Base-by-base conservation (phyloP, 768 basidiomycete species). In the Clathrus columnatus region DNA sequence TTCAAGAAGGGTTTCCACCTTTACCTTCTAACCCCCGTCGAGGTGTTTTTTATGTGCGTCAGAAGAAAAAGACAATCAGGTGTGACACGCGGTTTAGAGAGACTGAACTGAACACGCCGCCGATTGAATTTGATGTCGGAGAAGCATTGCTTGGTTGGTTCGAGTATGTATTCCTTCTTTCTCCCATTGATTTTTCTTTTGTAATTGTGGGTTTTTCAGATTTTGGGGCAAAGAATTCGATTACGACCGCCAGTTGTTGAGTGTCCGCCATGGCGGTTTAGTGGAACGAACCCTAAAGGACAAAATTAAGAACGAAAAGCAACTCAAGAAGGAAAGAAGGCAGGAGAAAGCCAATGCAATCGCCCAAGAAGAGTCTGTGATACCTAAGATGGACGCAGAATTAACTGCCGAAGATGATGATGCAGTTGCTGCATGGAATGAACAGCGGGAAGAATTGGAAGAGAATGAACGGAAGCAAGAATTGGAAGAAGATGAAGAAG, bases 171-270 rank as follows among this genome's bases (percentile, higher is more conserved):
- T n/a, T n/a, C n/a, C n/a, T n/a, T 36, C 45, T 56, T 16, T 48
- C 46, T n/a, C 55, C 29, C 14, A 45, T 54, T 36, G 29, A 29
- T 54, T 57, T 42, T 20, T 44, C 32, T n/a, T 29, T 10, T 50
- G 30, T n/a, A 11, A 44, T 6, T 16, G 17, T 53, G 21, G 18
- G n/a, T 53, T 16, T 41, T 50, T 18, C 57, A 81, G 80, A 28
- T 79, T 72, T 61, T 82, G 76, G 76, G 70, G 64, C 5, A 11
- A 64, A 24, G 68, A 70, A 28, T 75, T 75, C 53, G 51, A 71
- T 4, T 74, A 73, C 56, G 48, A 52, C 0, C 50, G 53, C 5
- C 49, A 68, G 20, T 59, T 70, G 51, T 59, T 73, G 30, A 72
- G 69, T 54, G 68, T 79, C 43, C 70, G 74, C 2, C 57, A 68